Base-by-base conservation (phyloP, 83 land plant species). In the Diphasiastrum complanatum region DNA sequence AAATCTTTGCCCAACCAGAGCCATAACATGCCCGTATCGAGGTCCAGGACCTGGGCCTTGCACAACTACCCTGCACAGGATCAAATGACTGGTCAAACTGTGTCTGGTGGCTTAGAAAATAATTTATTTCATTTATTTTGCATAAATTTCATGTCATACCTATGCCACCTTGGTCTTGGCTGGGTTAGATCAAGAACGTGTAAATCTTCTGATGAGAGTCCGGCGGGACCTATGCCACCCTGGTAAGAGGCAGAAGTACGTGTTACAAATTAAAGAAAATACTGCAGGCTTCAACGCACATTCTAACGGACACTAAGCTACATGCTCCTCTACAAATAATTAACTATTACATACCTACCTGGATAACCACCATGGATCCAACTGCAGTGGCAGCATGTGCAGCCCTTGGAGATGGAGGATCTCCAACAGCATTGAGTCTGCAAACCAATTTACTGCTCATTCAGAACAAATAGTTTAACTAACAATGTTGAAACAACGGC, bases 141-240 rank as follows among this genome's bases (percentile, higher is more conserved):
- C 12, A n/a, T 40, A 8, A 8, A 40, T 16, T 16, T 8, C 8
- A 8, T 16, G 12, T 16, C 63, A 43, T 33, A 79, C 82, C 82
- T 79, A 56, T 79, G 82, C 82, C 82, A 79, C 37, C 81, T 71
- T 46, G 81, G 71, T 37, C 61, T 79, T 32, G 69, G 64, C 49
- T 75, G 80, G 37, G 81, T 79, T 19, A 92, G 77, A 47, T 92
- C 97, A 31, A 92, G 81, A 71, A 92, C 97, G 78, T 92, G 97
- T 63, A 92, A 84, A 74, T 92, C 97, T 72, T 88, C 97, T 8
- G 90, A 74, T 60, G 96, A 92, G 48, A 92, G 72, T n/a, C 97
- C 97, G 68, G 96, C 84, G 56, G 97, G 97, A 36, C 97, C 97
- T 72, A 92, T 92, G n/a, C 97, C 97, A 70, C 97, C 97, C 97